These are phyloP conservation scores for Aspergillus aculeatus DNA, from an alignment of 2,329 filamentous ascomycete species.

Conservation along the genomic window DNA sequence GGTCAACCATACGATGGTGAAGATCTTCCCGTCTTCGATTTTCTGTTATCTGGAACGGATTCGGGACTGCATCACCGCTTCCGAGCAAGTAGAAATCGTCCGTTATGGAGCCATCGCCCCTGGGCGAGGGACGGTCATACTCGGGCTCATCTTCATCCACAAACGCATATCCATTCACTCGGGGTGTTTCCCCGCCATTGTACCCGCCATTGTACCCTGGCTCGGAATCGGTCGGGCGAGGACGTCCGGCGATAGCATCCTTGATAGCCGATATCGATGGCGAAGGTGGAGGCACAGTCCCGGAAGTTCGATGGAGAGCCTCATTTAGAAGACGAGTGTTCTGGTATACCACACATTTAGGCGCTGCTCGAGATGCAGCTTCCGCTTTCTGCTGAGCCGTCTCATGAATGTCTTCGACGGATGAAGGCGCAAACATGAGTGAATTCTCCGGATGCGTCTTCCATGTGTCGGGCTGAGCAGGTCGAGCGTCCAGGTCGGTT, in stretches of 20 bases:
- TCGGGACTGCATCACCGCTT: conserved; percentile 55
- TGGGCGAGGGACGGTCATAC: conserved; percentile 21
- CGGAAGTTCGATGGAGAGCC: conserved; percentile 31
- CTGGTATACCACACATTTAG: conserved; percentile 73
- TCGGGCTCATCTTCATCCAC: conserved; percentile 71
- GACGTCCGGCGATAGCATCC: conserved; percentile 76
- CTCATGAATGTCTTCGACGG: conserved; percentile 52
- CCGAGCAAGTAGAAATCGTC: conserved; percentile 43
- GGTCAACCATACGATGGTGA: conserved; percentile 83
- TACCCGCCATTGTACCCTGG: conserved; percentile 56
- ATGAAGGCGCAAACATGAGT: conserved; percentile 71
- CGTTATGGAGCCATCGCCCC: conserved; percentile 1
- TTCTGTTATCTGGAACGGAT: conserved; percentile 76
- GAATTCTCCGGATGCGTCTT: conserved; percentile 71
- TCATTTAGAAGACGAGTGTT: conserved; percentile 73
- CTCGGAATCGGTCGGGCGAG: conserved; percentile 63
- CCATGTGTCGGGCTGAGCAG: conserved; percentile 76
- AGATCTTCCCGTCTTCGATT: conserved; percentile 75
- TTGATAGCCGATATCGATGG: conserved; percentile 81
- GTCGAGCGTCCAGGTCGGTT: conserved; percentile 64
- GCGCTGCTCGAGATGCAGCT: conserved; percentile 67
- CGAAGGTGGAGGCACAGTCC: conserved; percentile 62
- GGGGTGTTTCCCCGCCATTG: conserved; percentile 73
- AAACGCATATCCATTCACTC: conserved; percentile 91
- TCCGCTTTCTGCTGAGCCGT: conserved; percentile 70